These are phyloP conservation scores for Crucihimalaya himalaica DNA, from an alignment of 345 rosid genomes.

Conservation along the genomic window DNA sequence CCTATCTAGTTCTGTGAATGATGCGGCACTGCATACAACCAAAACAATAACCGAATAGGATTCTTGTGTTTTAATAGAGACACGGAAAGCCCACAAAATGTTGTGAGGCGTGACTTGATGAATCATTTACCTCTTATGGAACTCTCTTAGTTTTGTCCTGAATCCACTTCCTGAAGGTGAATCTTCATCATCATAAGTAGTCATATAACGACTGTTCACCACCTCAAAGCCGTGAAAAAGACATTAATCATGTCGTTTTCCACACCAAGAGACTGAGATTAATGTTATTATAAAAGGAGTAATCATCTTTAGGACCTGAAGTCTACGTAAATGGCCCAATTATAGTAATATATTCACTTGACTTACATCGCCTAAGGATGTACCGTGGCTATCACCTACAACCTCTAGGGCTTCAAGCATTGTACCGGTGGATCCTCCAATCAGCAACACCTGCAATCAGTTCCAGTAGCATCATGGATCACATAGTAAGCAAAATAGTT, in stretches of 20 bases:
- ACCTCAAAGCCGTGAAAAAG: slow-evolving; percentile 59
- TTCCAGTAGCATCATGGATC: slow-evolving; percentile 14
- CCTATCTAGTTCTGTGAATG: slow-evolving; percentile 75
- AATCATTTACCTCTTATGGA: slow-evolving; percentile 62
- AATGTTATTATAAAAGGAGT: not conserved
- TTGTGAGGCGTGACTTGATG: not conserved
- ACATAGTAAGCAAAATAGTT: slow-evolving; percentile 6
- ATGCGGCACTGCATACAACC: slow-evolving; percentile 58
- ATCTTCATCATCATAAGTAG: slow-evolving; percentile 59
- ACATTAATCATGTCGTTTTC: not conserved
- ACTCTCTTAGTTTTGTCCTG: slow-evolving; percentile 79
- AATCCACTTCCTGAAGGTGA: slow-evolving; percentile 71
- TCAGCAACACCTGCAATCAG: slow-evolving; percentile 68
- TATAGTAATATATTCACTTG: not conserved
- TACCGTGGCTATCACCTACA: slow-evolving; percentile 74
- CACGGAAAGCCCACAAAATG: not conserved
- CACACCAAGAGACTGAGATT: not conserved
- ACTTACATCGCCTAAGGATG: slow-evolving; percentile 74
- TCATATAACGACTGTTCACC: slow-evolving; percentile 57
- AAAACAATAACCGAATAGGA: not conserved
- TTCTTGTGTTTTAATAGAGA: not conserved
- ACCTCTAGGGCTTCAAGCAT: slow-evolving; percentile 96
- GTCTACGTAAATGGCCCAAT: too few species aligned
- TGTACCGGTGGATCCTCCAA: slow-evolving; percentile 98
- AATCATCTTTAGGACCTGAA: not conserved